phyloP scores from a whole-genome alignment of 495 filamentous ascomycete genomes.

The Lasiosphaeria ovina region DNA sequence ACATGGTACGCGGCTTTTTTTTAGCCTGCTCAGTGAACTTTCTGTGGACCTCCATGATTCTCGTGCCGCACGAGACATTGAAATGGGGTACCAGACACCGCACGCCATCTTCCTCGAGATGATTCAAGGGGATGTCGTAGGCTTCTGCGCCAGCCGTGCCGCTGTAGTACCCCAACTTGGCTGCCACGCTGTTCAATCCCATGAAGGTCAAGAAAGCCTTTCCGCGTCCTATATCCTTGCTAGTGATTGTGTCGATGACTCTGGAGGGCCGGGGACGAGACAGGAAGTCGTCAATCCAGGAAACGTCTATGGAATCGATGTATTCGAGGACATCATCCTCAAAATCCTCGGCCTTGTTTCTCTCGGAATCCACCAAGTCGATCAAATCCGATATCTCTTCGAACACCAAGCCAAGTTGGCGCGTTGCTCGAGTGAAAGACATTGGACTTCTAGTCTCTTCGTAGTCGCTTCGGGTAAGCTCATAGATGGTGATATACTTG shows the following conservation, averaged over 20 bases:
- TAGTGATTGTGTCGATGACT: slow-evolving; percentile 14
- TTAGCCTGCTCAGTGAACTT: background rate
- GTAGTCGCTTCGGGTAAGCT: slow-evolving; percentile 7
- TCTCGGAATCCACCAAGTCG: slow-evolving; percentile 7
- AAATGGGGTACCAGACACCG: slow-evolving; percentile 6
- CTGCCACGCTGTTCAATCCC: slow-evolving; percentile 13
- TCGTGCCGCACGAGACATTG: background rate
- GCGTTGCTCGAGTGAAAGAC: slow-evolving; percentile 10
- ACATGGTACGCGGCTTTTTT: slow-evolving; percentile 3
- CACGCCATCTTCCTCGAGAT: slow-evolving; percentile 4
- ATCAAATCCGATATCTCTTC: slow-evolving; percentile 11
- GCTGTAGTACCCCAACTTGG: slow-evolving; percentile 10
- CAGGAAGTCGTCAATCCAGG: background rate
- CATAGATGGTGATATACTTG: slow-evolving; percentile 21
- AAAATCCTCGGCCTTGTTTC: background rate
- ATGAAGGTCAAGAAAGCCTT: slow-evolving; percentile 15
- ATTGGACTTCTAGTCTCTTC: background rate
- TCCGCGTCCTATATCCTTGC: slow-evolving; percentile 12
- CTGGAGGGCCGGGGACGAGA: background rate
- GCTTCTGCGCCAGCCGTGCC: slow-evolving; percentile 1
- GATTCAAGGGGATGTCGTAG: slow-evolving; percentile 11
- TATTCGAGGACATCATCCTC: background rate
- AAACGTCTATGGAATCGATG: background rate
- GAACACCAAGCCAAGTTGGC: background rate
- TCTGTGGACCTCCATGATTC: background rate